These are phyloP conservation scores for Arthroderma sp. DNA, from an alignment of 2,329 filamentous ascomycete species.

Conservation along the genomic window DNA sequence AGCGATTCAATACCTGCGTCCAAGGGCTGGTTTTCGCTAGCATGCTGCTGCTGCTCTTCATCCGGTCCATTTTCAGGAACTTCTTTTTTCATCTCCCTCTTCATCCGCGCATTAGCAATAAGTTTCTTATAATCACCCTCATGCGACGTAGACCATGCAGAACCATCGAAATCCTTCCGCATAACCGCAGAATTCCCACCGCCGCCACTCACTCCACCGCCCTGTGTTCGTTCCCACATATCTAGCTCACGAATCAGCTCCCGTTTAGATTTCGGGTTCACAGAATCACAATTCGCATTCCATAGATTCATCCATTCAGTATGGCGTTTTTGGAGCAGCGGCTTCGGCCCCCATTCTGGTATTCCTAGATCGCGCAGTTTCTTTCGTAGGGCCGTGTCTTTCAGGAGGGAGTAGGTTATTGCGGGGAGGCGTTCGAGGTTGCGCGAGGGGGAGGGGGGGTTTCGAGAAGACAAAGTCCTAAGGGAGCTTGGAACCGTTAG, in stretches of 20 bases:
- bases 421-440: slow-evolving; percentile 57
- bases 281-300: slow-evolving; percentile 93
- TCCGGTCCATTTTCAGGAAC: slow-evolving; percentile 12
- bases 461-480: neutral
- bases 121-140: slow-evolving; percentile 63
- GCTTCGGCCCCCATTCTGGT: slow-evolving; percentile 52
- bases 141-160: slow-evolving; percentile 61
- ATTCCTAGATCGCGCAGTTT: slow-evolving; percentile 74
- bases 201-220: slow-evolving; percentile 33
- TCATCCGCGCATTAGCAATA: slow-evolving; percentile 59
- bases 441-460: slow-evolving; percentile 11
- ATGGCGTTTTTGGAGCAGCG: slow-evolving; percentile 64
- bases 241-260: slow-evolving; percentile 70
- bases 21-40: neutral
- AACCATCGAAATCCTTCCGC: slow-evolving; percentile 77
- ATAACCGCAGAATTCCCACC: slow-evolving; percentile 42
- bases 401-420: slow-evolving; percentile 78
- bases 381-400: slow-evolving; percentile 61
- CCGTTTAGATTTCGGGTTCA: slow-evolving; percentile 52
- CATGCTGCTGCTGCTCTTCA: neutral
- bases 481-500: neutral
- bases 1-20: too few relatives aligned
- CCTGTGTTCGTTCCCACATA: slow-evolving; percentile 74
- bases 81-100: slow-evolving; percentile 17
- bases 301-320: slow-evolving; percentile 90